Evolutionary conservation across 345 rosid species (phyloP).

Genomic region (Sonneratia caseolaris): DNA sequence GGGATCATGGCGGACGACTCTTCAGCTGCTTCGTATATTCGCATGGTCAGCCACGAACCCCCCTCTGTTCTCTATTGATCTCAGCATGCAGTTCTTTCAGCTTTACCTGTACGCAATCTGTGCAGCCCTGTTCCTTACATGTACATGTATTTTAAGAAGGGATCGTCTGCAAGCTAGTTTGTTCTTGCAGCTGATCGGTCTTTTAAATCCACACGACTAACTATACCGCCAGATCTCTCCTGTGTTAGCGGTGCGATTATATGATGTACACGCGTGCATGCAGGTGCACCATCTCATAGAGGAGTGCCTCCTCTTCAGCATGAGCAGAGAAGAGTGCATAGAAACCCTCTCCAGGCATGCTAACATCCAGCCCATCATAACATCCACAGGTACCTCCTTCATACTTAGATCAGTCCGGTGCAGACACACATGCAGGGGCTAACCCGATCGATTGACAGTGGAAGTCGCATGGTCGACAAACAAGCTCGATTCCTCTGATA

Average conservation of each 20-base stretch:
- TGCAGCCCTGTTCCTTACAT: neutral
- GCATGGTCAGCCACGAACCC: slow-evolving; percentile 24
- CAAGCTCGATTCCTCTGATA: neutral
- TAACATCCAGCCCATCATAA: slow-evolving; percentile 66
- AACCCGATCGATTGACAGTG: too few relatives aligned
- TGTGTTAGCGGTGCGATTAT: too few relatives aligned
- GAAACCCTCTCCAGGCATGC: slow-evolving; percentile 87
- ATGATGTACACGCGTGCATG: neutral
- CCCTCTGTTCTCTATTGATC: neutral
- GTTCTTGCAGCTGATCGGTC: neutral
- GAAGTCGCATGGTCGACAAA: too few relatives aligned
- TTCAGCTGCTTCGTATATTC: slow-evolving; percentile 58
- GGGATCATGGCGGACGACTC: slow-evolving; percentile 30
- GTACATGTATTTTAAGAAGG: neutral
- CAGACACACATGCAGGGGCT: too few relatives aligned
- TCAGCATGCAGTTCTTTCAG: neutral
- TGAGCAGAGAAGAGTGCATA: slow-evolving; percentile 91
- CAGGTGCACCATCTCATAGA: slow-evolving; percentile 94
- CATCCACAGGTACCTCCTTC: slow-evolving; percentile 53
- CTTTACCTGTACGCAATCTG: too few relatives aligned
- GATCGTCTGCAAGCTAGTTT: neutral
- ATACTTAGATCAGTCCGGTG: neutral
- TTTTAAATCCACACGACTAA: too few relatives aligned
- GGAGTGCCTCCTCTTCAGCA: slow-evolving; percentile 73
- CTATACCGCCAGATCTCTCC: too few relatives aligned